Base-by-base conservation (phyloP, 371 early-diverging fungal species). In the Syncephalastrum contaminatum region DNA sequence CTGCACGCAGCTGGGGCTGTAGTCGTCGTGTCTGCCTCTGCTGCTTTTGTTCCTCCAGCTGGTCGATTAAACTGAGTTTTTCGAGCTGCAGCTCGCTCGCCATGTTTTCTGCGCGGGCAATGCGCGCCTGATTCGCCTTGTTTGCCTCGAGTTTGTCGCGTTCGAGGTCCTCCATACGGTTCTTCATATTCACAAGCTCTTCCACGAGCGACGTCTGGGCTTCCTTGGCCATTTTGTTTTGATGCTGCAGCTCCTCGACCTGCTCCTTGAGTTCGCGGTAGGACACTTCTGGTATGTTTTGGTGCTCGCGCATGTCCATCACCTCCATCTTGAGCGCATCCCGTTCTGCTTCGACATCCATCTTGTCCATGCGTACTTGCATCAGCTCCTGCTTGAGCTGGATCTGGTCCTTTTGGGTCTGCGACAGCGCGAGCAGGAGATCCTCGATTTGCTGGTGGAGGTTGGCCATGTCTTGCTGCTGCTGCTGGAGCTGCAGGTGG, bases 361-460 rank as follows among this genome's bases (percentile, higher is more conserved):
- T 80, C 62, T 84, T 83, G 25, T 80, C 83, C 72, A 86, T 67
- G 48, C 75, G 67, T 3, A 75, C 64, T n/a, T 72, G 64, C 46
- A 81, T 72, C 15, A 83, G 62, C 24, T 77, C 76, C 50, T 84
- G 81, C n/a, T 82, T 80, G 2, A 84, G 51, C 52, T 84, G 76
- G 8, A 82, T 68, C 39, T 83, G 71, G 21, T 85, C 84, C 50
- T 75, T 69, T 47, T 85, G 84, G 15, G 75, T 65, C n/a, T 81
- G 72, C 4, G 83, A 83, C 7, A 83, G 59, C 4, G 84, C 85
- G 16, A 74, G 58, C 24, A 82, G 67, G 18, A 85, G 56, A 43
- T 85, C 85, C 54, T 85, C 84, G 22, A 83, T 83, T 53, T 85
- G 85, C 54, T 80, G 79, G 55, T 82, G 77, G 6, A 85, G 63